Percentiles rank a stretch among this genome's conserved stretches.
These are phyloP conservation scores for Populus pruinosa DNA, from an alignment of 345 rosid genomes.

Conservation along the genomic window DNA sequence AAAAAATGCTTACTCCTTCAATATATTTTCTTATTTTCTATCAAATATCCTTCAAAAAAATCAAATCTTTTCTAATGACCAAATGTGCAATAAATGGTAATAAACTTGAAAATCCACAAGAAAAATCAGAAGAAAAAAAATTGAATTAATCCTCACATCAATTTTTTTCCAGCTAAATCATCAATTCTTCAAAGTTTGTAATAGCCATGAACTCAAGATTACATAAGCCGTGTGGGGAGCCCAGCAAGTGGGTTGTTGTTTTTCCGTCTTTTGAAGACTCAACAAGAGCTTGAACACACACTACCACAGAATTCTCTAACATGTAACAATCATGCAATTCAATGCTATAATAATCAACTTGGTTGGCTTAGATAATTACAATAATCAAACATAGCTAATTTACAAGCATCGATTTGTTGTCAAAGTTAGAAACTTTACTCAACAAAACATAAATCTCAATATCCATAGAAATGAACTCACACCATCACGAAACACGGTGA, in stretches of 20 bases:
- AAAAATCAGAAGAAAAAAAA: not conserved
- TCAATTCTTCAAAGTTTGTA: not conserved
- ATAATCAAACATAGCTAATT: not conserved
- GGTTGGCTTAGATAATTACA: not conserved
- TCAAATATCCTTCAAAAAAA: no score
- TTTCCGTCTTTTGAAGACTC: no score
- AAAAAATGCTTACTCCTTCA: no score
- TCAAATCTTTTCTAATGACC: no score
- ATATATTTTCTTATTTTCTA: no score
- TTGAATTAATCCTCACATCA: not conserved
- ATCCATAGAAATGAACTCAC: slow-evolving; percentile 34
- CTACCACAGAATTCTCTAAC: not conserved
- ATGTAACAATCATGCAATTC: not conserved
- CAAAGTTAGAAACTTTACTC: not conserved
- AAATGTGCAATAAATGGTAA: no score
- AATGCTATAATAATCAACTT: not conserved
- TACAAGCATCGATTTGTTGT: not conserved
- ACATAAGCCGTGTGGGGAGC: no score
- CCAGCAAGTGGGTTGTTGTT: no score
- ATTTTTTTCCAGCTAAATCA: not conserved
- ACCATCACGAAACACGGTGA: slow-evolving; percentile 42
- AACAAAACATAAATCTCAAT: not conserved
- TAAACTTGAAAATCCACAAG: not conserved
- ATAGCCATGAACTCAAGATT: not conserved
- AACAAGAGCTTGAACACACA: not conserved